These are phyloP conservation scores for Syzygium malaccense DNA, from an alignment of 441 rosid genomes.

Conservation along the genomic window DNA sequence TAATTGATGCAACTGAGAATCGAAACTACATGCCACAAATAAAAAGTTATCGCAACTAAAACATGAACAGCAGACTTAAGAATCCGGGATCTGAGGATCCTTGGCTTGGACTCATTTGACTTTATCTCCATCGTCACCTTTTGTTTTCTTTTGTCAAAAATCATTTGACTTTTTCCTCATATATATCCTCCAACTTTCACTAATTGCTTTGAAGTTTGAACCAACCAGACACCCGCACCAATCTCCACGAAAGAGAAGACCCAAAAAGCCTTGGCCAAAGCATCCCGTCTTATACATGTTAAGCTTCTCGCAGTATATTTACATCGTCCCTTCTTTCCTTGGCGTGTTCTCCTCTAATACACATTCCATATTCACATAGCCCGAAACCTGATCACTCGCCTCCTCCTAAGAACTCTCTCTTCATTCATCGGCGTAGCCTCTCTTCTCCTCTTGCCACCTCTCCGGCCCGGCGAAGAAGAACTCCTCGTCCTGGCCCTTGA, in stretches of 20 bases:
- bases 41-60: too few species aligned
- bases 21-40: too few species aligned
- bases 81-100: too few species aligned
- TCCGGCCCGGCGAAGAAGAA: constrained; percentile 38
- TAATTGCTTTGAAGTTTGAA: too few species aligned
- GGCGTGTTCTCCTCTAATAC: neutral
- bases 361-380: neutral
- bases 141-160: too few species aligned
- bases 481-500: constrained; percentile 27
- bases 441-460: neutral
- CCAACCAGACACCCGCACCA: too few species aligned
- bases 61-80: too few species aligned
- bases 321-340: neutral
- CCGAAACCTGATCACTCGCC: neutral
- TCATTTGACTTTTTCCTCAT: too few species aligned
- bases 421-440: neutral
- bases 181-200: too few species aligned
- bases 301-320: neutral
- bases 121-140: too few species aligned
- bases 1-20: too few species aligned
- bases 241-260: neutral
- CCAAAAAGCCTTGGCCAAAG: neutral
- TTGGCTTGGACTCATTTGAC: too few species aligned
- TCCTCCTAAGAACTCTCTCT: neutral
- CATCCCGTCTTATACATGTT: neutral